Conservation (phyloP, 371 early-diverging fungal species). For the Mucor mucedo region DNA sequence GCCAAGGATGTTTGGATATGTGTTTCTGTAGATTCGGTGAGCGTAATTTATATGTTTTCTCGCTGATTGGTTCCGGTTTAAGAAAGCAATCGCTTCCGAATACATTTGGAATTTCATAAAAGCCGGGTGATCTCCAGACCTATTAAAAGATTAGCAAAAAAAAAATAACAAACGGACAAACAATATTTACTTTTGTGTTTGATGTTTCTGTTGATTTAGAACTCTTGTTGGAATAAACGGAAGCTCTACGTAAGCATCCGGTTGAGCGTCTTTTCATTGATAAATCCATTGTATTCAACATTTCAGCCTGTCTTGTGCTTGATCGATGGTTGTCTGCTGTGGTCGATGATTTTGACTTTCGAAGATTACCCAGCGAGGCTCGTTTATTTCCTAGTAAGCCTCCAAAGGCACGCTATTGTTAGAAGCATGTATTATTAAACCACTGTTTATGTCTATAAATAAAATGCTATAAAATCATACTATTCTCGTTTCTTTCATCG, state of each 20-base stretch:
- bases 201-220: constrained; percentile 16
- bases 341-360: constrained; percentile 47
- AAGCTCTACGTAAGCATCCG: constrained; percentile 48
- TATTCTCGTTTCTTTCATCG: constrained; percentile 28
- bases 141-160: constrained; percentile 6
- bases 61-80: constrained; percentile 42
- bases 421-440: constrained; percentile 1
- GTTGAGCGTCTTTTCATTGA: constrained; percentile 54
- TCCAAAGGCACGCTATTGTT: constrained; percentile 25
- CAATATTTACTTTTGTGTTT: constrained; percentile 16
- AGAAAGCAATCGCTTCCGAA: constrained; percentile 50
- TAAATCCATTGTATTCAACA: constrained; percentile 19
- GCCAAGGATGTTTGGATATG: constrained; percentile 54
- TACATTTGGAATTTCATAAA: constrained; percentile 53
- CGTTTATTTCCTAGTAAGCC: constrained; percentile 40
- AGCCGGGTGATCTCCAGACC: constrained; percentile 54
- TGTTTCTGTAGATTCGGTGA: constrained; percentile 40
- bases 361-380: constrained; percentile 41
- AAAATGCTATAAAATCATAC: constrained; percentile 4
- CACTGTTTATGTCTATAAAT: neutral
- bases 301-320: constrained; percentile 20
- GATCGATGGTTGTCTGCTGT: constrained; percentile 39
- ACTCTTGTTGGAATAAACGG: constrained; percentile 34
- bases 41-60: constrained; percentile 36
- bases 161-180: neutral